phyloP scores from a whole-genome alignment of 495 filamentous ascomycete species.

The Penicillium pancosmium region DNA sequence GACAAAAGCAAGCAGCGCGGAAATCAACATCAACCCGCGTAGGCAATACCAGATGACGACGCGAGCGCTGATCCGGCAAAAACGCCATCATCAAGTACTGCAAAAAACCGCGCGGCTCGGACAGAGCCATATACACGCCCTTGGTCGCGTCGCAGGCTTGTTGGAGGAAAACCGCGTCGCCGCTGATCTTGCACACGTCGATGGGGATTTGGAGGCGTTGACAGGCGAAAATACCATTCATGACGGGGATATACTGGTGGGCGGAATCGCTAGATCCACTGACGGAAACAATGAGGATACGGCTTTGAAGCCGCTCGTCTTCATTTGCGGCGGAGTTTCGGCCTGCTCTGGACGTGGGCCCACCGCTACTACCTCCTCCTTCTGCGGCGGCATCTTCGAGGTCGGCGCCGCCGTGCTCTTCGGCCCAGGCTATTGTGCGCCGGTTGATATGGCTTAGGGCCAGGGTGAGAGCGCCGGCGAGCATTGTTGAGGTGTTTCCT shows the following conservation, averaged over 20 bases:
- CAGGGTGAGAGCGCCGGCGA: constrained; percentile 88
- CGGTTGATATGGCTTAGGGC: constrained; percentile 88
- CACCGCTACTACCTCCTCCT: constrained; percentile 27
- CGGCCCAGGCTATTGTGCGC: constrained; percentile 49
- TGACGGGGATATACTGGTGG: constrained; percentile 93
- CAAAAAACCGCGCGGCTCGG: constrained; percentile 68
- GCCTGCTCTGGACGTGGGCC: constrained; percentile 34
- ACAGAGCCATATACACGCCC: constrained; percentile 80
- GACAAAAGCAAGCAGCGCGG: constrained; percentile 95
- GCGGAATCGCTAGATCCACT: constrained; percentile 82
- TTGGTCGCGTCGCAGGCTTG: constrained; percentile 89
- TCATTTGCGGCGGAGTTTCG: constrained; percentile 41
- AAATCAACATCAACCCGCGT: constrained; percentile 92
- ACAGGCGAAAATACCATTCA: constrained; percentile 97
- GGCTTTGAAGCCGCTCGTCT: constrained; percentile 63
- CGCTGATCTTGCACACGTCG: constrained; percentile 84
- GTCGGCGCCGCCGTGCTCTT: constrained; percentile 47
- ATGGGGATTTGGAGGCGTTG: constrained; percentile 82
- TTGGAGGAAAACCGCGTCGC: constrained; percentile 89
- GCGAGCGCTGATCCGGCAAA: constrained; percentile 70
- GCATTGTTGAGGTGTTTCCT: constrained; percentile 70
- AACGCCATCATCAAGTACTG: constrained; percentile 98
- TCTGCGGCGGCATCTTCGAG: constrained; percentile 34
- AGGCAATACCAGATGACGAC: constrained; percentile 69
- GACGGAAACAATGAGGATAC: constrained; percentile 84